Conservation (phyloP, 306 rosid genomes). For the Fragaria vesca region DNA sequence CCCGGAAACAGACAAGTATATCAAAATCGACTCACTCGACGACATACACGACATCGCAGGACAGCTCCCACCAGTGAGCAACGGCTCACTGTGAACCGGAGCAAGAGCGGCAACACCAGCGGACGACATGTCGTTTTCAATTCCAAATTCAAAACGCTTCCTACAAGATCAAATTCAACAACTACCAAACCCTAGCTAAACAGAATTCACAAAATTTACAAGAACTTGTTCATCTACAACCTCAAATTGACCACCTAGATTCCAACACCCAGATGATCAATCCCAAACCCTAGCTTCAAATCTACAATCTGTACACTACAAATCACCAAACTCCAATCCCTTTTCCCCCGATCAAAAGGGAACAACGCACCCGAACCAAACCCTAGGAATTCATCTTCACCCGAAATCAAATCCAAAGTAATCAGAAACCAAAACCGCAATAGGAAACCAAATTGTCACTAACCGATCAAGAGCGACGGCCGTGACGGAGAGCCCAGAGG, state of each 20-base stretch:
- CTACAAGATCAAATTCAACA: constrained; percentile 11
- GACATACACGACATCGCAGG: constrained; percentile 37
- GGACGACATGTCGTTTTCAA: constrained; percentile 62
- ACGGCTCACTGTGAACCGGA: constrained; percentile 50
- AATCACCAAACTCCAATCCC: background rate
- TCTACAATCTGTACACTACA: constrained; percentile 15
- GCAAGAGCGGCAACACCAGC: constrained; percentile 63
- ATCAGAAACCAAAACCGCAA: background rate
- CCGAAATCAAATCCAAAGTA: background rate
- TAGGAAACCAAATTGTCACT: background rate
- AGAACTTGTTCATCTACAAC: constrained; percentile 17
- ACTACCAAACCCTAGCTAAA: constrained; percentile 26
- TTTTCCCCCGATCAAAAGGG: constrained; percentile 1
- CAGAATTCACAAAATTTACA: constrained; percentile 11
- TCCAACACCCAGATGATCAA: constrained; percentile 39
- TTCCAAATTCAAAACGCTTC: constrained; percentile 9
- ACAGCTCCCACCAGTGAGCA: constrained; percentile 34
- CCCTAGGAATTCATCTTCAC: constrained; percentile 46
- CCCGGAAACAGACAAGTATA: constrained; percentile 58
- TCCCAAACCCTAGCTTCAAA: constrained; percentile 21
- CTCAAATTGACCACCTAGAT: constrained; percentile 30
- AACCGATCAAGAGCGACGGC: background rate
- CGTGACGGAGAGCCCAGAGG: background rate
- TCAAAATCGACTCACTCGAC: constrained; percentile 50
- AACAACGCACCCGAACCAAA: background rate